Evolutionary conservation across 371 early-diverging fungal species (phyloP), one percentile per base, ranked within the genome.

Genomic region (Parasitella parasitica): DNA sequence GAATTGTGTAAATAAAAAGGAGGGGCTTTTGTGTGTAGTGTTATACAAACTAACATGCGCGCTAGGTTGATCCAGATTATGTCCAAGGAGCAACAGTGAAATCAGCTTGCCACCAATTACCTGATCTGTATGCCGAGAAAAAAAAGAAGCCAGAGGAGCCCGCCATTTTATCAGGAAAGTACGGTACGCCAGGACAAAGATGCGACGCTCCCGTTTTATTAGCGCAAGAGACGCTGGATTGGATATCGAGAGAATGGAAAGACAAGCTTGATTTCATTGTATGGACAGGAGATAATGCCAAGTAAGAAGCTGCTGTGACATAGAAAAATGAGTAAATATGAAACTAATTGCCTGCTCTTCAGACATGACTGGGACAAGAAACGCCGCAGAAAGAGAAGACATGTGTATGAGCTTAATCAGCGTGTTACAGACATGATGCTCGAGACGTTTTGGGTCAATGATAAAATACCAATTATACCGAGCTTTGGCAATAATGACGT

Each of bases 401-500:
- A 89, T 57, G 80, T 91, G 7, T 74, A 83, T 30, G 69, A 71
- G 24, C 70, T 80, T 26, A 89, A 80, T 26, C 73, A 73, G 36
- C 59, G 58, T n/a, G 67, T 68, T 4, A 69, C 75, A 36, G 65
- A 69, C 26, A 57, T 76, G 63, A 73, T 80, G 65, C 37, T 68
- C 16, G 70, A 71, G 8, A 61, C 72, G 0, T 75, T 80, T 55
- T 65, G 64, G 54, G 26, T 37, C 15, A 28, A 57, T 39, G 53
- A 57, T 34, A 57, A 51, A 52, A 75, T 83, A 30, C 88, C 88
- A 4, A 76, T 87, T 18, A 76, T 87, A 5, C 86, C 88, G n/a
- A 79, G 80, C 8, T 73, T 87, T 49, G 94, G 94, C 22, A 94
- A 94, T 78, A 93, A 94, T 72, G 94, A 94, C 69, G 82, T 90